Evolutionary conservation across 2,329 filamentous ascomycete genomes (phyloP).

Genomic region (Aspergillus sp.): DNA sequence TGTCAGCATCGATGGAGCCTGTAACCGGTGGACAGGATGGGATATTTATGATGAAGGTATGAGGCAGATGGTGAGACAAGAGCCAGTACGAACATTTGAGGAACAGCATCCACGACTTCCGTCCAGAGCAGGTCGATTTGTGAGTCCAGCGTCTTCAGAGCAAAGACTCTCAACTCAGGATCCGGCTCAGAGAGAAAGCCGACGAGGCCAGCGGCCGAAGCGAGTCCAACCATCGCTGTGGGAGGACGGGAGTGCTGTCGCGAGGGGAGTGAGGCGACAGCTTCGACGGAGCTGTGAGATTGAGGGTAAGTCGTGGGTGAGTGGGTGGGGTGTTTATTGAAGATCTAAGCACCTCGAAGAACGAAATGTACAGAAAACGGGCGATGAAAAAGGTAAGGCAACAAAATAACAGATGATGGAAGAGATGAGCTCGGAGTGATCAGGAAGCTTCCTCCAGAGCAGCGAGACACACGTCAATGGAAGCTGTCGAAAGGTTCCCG

Average conservation of each 20-base stretch:
- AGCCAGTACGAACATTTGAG: conserved; percentile 73
- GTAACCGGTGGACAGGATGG: background rate
- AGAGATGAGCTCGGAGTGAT: conserved; percentile 13
- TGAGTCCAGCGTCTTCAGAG: conserved; percentile 90
- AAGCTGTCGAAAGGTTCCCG: conserved; percentile 30
- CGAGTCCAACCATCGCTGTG: conserved; percentile 79
- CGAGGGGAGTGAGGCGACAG: conserved; percentile 36
- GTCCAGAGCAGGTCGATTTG: conserved; percentile 98
- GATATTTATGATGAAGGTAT: background rate
- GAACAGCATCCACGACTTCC: conserved; percentile 88
- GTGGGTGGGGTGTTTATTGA: conserved; percentile 12
- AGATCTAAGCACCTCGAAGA: conserved; percentile 23
- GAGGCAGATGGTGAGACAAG: background rate
- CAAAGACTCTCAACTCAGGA: conserved; percentile 89
- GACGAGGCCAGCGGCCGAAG: conserved; percentile 90
- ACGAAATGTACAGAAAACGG: conserved; percentile 25
- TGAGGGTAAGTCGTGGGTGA: conserved; percentile 21
- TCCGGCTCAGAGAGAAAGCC: conserved; percentile 96
- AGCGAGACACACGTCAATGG: conserved; percentile 38
- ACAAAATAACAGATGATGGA: conserved; percentile 24
- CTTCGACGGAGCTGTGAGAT: conserved; percentile 31
- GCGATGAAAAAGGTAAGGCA: conserved; percentile 22
- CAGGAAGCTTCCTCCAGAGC: conserved; percentile 19
- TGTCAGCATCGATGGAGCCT: conserved; percentile 16
- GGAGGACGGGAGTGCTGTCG: conserved; percentile 22